These are phyloP conservation scores for Saccharomyces hybrid DNA, from an alignment of 1,139 yeast species.

Conservation along the genomic window DNA sequence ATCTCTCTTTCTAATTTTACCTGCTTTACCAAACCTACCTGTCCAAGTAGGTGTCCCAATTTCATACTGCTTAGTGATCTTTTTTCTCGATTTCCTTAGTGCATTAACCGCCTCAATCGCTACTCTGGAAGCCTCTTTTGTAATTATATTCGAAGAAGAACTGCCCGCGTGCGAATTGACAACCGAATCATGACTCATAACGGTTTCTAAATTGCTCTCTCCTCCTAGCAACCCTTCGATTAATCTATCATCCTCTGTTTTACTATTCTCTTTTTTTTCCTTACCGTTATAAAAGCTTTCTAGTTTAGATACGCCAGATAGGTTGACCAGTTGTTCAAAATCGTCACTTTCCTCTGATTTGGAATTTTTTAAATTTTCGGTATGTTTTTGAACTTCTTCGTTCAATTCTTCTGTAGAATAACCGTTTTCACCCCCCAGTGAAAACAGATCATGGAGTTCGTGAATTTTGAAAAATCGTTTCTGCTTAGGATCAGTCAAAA, in stretches of 20 bases:
- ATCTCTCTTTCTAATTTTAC: conserved; percentile 37
- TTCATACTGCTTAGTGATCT: conserved; percentile 51
- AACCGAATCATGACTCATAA: conserved; percentile 72
- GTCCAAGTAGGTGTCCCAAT: conserved; percentile 96
- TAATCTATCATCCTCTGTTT: conserved; percentile 48
- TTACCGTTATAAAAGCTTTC: conserved; percentile 43
- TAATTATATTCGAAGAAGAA: conserved; percentile 51
- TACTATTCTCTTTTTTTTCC: conserved; percentile 41
- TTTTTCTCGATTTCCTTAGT: conserved; percentile 53
- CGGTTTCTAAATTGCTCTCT: conserved; percentile 41
- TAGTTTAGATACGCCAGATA: conserved; percentile 41
- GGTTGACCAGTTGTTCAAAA: conserved; percentile 44
- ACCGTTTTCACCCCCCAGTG: conserved; percentile 69
- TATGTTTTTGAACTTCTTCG: conserved; percentile 30
- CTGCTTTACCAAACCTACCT: conserved; percentile 83
- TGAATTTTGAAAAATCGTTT: conserved; percentile 85
- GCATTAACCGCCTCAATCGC: conserved; percentile 77
- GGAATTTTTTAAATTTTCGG: conserved; percentile 23
- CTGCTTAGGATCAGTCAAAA: conserved; percentile 91
- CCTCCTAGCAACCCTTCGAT: conserved; percentile 78
- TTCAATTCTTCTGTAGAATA: conserved; percentile 34
- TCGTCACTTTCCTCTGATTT: conserved; percentile 43
- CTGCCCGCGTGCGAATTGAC: conserved; percentile 45
- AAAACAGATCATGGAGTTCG: conserved; percentile 83
- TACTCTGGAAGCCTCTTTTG: conserved; percentile 66